Evolutionary conservation across 2,329 filamentous ascomycete genomes (phyloP), one percentile per base, ranked within the genome.

Genomic region (Xylaria sp.): DNA sequence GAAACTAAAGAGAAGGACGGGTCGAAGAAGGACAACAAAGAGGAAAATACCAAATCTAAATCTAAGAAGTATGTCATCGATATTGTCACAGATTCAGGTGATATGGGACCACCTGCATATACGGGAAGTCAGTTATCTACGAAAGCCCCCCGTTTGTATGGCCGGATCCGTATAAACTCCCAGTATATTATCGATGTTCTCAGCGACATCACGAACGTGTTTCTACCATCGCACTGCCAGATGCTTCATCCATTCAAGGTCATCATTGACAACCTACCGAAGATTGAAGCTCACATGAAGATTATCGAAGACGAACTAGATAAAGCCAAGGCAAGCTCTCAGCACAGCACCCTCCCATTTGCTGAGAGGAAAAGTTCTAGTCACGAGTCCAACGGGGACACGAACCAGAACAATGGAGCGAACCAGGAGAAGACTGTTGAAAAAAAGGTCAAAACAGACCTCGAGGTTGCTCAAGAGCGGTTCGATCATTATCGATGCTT

Each of bases 131-230:
- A 49, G 12, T 7, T 31, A 11, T 53, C 52, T 9, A 25, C 35
- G 1, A 58, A 56, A 37, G 40, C 42, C 6, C 25, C 40, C 47
- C 55, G 37, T n/a, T 50, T 50, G 14, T 17, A 25, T 42, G 25
- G 54, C 35, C 62, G 62, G 11, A 61, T 64, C 8, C 62, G 57
- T n/a, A 64, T 64, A 53, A 64, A 64, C 17, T 58, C 57, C 15
- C 52, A 61, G 25, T 58, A 64, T 15, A 52, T 64, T 14, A 12
- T 64, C 9, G 57, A 60, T 35, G 38, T 52, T 17, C 40, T 64
- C 7, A 56, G 40, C 33, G 45, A 59, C 1, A 47, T 61, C 14
- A 52, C 54, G 3, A 58, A 58, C 37, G 7, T 61, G 5, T 43
- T 46, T 19, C 23, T 64, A 12, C 62, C 62, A 8, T 35, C 25